Percentiles rank a stretch among this genome's conserved stretches.
These are phyloP conservation scores for Nicotiana tabacum DNA, from an alignment of 257 asterid species.

Conservation along the genomic window DNA sequence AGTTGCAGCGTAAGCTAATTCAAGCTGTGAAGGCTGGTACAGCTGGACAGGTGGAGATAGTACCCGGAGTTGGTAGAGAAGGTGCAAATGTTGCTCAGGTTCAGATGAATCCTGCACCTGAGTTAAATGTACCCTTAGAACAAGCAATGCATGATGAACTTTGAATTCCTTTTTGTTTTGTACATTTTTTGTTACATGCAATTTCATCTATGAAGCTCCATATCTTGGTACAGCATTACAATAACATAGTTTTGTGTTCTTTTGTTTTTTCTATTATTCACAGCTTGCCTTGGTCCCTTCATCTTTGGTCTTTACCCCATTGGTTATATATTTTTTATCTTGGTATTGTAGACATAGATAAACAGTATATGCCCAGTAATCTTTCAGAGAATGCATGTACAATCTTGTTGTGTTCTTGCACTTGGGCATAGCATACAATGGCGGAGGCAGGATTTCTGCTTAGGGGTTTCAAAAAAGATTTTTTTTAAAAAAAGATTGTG, in stretches of 20 bases:
- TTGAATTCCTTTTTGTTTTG: constrained; percentile 22
- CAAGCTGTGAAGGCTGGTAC: constrained; percentile 72
- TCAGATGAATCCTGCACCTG: constrained; percentile 36
- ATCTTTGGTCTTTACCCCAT: neutral
- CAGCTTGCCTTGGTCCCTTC: neutral
- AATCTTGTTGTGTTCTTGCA: neutral
- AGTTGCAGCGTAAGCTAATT: constrained; percentile 69
- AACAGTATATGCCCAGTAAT: neutral
- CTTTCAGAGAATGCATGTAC: neutral
- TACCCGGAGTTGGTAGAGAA: constrained; percentile 32
- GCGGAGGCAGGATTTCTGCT: no score
- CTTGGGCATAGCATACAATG: neutral
- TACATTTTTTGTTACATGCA: neutral
- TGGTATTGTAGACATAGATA: neutral
- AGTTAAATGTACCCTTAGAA: constrained; percentile 43
- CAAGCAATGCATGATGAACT: constrained; percentile 79
- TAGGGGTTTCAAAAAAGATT: no score
- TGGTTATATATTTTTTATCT: neutral
- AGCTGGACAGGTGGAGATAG: constrained; percentile 43
- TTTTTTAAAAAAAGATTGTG: no score
- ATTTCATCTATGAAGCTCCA: neutral
- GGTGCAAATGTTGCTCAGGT: constrained; percentile 37
- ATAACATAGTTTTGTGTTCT: neutral
- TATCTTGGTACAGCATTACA: neutral
- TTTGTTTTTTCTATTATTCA: neutral